phyloP scores from a whole-genome alignment of 345 rosid genomes.

The Citrus reticulata region DNA sequence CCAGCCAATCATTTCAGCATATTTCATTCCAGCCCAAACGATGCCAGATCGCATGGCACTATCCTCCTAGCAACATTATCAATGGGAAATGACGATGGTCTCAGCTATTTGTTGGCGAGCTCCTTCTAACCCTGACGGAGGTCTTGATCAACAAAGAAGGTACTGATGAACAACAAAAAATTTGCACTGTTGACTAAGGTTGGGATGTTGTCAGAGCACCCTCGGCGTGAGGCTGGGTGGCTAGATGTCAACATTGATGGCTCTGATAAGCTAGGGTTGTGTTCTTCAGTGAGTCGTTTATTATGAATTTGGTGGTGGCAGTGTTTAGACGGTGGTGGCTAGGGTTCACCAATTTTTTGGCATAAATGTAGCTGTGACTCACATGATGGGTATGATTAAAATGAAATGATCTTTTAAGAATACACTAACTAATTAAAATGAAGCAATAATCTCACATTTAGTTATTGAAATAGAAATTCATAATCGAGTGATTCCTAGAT shows the following conservation, averaged over 20 bases:
- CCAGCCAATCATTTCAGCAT: conserved; percentile 14
- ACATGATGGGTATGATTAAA: not conserved
- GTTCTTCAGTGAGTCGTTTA: too few relatives aligned
- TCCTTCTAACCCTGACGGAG: too few relatives aligned
- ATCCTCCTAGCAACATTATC: conserved; percentile 31
- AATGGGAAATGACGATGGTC: not conserved
- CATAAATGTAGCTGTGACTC: not conserved
- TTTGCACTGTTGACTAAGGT: accelerated
- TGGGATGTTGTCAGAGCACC: too few relatives aligned
- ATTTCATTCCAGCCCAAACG: conserved; percentile 5
- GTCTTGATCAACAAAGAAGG: too few relatives aligned
- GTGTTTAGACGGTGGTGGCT: too few relatives aligned
- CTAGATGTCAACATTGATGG: too few relatives aligned
- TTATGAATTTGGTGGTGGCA: too few relatives aligned
- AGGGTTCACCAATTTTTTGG: not conserved
- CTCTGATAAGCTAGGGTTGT: too few relatives aligned
- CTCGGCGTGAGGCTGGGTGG: too few relatives aligned
- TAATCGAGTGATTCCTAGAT: not conserved
- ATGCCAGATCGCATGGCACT: conserved; percentile 35
- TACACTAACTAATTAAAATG: not conserved
- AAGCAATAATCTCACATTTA: too few relatives aligned
- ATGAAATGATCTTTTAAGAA: not conserved
- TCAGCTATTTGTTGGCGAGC: too few relatives aligned
- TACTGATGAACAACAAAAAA: too few relatives aligned
- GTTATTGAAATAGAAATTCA: not conserved